Evolutionary conservation across 495 filamentous ascomycete genomes (phyloP), one percentile per base, ranked within the genome.

Genomic region (Platismatia glauca): DNA sequence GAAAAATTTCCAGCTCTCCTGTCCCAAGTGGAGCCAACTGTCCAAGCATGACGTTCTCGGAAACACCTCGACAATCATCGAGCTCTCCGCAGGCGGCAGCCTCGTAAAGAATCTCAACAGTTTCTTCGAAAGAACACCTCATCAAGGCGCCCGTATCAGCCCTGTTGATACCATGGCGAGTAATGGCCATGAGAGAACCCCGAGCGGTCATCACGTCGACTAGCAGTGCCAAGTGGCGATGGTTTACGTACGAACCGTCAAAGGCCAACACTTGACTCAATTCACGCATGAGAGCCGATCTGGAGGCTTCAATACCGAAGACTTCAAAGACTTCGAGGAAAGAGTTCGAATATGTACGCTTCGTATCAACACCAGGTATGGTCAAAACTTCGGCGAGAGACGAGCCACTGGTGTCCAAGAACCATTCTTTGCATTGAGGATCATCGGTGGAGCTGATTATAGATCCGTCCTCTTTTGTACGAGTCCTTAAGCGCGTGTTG

Each of bases 41-140:
- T 63, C 94, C 94, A 67, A 99, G 81, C 84, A 99, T 97, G 75
- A 99, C 84, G 74, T 99, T 99, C 78, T 99, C 94, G 1, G 93
- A 97, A 31, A 99, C 89, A 78, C 94, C 94, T 61, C 90, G 88
- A 78, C 95, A 97, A 73, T 99, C 93, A 69, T 99, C 94, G 24
- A 97, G 81, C 73, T 99, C 94, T 70, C 94, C 94, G 48, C 87
- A 86, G 46, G 90, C 89, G 46, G 94, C 94, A 43, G 94, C 94
- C 63, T 99, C 94, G 35, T 97, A 81, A 33, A 99, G 78, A 76
- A 99, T 99, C 72, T 99, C 94, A 38, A 99, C 94, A 0, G 94
- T 99, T 70, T 99, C 95, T 77, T 99, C 94, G 76, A 99, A 99
- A 12, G 94, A 99, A 79, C 94, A 99, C 71, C 94, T 86, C 94